A percentile compares a stretch with the other conserved stretches of the same genome.
phyloP scores from a whole-genome alignment of 2,329 filamentous ascomycete genomes.

The Arthrobotrys sphaeroides region DNA sequence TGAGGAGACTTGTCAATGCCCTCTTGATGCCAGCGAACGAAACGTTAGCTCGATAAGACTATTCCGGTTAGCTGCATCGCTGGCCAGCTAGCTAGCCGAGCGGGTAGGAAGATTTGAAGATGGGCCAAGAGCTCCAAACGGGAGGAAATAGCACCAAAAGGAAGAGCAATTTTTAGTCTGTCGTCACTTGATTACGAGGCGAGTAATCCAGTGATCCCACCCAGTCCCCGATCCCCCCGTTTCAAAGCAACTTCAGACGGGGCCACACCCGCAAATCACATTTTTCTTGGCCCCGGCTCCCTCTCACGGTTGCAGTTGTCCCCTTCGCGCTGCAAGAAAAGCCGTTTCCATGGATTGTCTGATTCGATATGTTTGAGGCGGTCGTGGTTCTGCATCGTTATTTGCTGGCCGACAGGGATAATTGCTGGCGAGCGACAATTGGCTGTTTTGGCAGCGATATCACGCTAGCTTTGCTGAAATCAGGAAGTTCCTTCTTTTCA shows the following conservation, averaged over 20 bases:
- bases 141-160: conserved; percentile 7
- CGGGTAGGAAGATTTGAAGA: conserved; percentile 40
- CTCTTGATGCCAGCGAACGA: conserved; percentile 45
- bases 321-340: conserved; percentile 29
- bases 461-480: conserved; percentile 22
- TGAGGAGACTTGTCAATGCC: conserved; percentile 43
- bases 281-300: conserved; percentile 16
- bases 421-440: conserved; percentile 51
- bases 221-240: neutral
- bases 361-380: conserved; percentile 43
- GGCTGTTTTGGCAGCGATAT: conserved; percentile 1
- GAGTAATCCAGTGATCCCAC: neutral
- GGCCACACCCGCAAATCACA: conserved; percentile 25
- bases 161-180: conserved; percentile 16
- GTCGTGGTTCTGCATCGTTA: conserved; percentile 51
- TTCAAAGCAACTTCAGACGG: conserved; percentile 20
- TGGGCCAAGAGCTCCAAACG: conserved; percentile 45
- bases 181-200: conserved; percentile 20
- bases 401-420: conserved; percentile 52
- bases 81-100: conserved; percentile 48
- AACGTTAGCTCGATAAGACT: conserved; percentile 19
- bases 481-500: conserved; percentile 19
- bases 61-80: conserved; percentile 52
- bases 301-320: conserved; percentile 10
- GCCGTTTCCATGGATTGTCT: conserved; percentile 34